Evolutionary conservation across 2,329 filamentous ascomycete species (phyloP), one percentile per base, ranked within the genome.

Genomic region (Penicillium hesseltinei): DNA sequence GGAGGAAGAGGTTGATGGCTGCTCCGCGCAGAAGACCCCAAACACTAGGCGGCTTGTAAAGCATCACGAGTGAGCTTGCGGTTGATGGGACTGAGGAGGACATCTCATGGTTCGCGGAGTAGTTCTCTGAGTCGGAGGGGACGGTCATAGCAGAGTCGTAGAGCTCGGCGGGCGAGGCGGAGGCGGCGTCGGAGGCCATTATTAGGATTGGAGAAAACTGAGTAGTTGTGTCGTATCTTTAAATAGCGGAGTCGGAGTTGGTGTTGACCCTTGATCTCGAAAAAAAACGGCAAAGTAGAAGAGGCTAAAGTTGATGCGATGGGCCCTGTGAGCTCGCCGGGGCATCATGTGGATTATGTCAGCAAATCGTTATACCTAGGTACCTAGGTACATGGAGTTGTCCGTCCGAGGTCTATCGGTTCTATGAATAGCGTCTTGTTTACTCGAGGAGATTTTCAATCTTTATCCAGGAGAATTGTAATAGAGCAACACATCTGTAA

Each of bases 1-100:
- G 94, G 21, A 99, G 78, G 1, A 99, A 69, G n/a, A 99, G 80
- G 74, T 99, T 99, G 77, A 99, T 99, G 6, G 92, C 92, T 17
- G 92, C 91, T 38, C 94, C 91, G 54, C 93, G 86, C 54, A 97
- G 65, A 61, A 99, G 75, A 10, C 90, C 87, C 90, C 91, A 96
- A 44, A 95, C 69, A 0, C 92, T 95, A 2, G 94, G 92, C 4
- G 92, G 91, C 63, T 87, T 86, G 82, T 97, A 99, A 46, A 97
- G 84, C 57, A 78, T 69, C 62, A 78, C 57, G 29, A 75, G 69
- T 43, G 77, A 72, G 65, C 72, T 70, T 38, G 74, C 68, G 43
- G 72, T 65, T 54, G 75, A 69, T 43, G 73, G 64, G 38, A 72
- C 61, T 56, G 69, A 71, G 19, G 70, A 68, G 9, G 71, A 66